Evolutionary conservation across 2,329 filamentous ascomycete genomes (phyloP).

Genomic region (Claviceps purpurea): DNA sequence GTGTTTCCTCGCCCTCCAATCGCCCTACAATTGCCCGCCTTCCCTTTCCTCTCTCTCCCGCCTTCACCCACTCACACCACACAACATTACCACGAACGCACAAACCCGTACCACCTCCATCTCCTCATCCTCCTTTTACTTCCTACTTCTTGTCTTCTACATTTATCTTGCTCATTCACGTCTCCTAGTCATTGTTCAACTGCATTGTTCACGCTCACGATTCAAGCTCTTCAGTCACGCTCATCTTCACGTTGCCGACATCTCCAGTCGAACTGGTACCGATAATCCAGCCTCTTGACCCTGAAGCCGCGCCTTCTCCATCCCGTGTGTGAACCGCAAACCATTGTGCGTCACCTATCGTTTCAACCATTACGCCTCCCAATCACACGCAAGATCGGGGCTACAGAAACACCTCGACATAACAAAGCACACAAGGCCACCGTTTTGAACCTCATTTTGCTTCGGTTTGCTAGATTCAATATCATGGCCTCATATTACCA

Average conservation of each 20-base stretch:
- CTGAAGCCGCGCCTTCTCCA: neutral
- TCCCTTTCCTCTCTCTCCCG: constrained; percentile 3
- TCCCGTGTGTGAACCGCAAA: too few relatives aligned
- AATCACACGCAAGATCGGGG: neutral
- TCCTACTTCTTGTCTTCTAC: neutral
- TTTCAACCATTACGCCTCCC: too few relatives aligned
- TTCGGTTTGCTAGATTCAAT: neutral
- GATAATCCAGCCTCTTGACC: neutral
- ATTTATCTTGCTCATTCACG: neutral
- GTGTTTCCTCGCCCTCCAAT: neutral
- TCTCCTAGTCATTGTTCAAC: too few relatives aligned
- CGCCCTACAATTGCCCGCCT: constrained; percentile 3
- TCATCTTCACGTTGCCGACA: too few relatives aligned
- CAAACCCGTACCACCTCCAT: neutral
- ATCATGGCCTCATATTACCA: constrained; percentile 53
- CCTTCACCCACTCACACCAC: neutral
- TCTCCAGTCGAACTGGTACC: too few relatives aligned
- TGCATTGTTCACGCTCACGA: too few relatives aligned
- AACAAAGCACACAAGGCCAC: neutral
- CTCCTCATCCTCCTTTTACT: neutral
- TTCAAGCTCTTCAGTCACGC: too few relatives aligned
- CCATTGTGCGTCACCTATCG: too few relatives aligned
- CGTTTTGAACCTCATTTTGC: neutral
- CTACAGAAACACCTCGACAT: neutral
- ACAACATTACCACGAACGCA: neutral